Base-by-base conservation (phyloP, 208 protist species). In the Crithidia acanthocephali region DNA sequence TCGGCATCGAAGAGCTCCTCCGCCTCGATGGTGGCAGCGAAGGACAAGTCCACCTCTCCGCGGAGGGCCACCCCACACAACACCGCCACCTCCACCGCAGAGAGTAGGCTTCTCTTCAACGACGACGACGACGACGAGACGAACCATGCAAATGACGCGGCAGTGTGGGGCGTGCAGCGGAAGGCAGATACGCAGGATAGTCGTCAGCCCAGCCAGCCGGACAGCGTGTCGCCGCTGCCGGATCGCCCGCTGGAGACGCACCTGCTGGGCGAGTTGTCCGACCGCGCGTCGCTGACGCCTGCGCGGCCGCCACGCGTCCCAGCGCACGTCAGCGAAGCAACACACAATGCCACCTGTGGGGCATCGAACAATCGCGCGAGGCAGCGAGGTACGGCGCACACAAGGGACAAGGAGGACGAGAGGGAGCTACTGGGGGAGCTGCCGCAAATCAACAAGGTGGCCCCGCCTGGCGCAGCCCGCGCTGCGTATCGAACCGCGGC, bases 21-120 rank as follows among this genome's bases (percentile, higher is more conserved):
- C 22, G 25, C 37, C 6, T 25, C 40, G 11, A 23, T 13, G 15
- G 32, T n/a, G 13, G 37, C 23, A 6, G 33, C 0, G 23, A 33
- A 11, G 11, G 20, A 13, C 22, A n/a, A n/a, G n/a, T 50, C 57
- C 37, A 18, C 27, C 4, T 53, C 59, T 1, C 27, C 59, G 9
- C 25, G 22, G 18, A 47, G 27, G 23, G 1, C 1, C 20, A 32
- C 52, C 25, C 22, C 30, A 20, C 11, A 28, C 42, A 23, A 57
- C 62, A 58, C 55, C 44, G 50, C 50, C 30, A 22, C 47, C 28
- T 71, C 57, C 30, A 71, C 63, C 20, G 64, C 48, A 16, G 63
- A 70, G 20, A 71, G 72, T 56, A 76, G 66, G 37, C 37, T 59
- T 2, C 63, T 70, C 4, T 70, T 76, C 30, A 56, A 44, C 33